Evolutionary conservation across 768 basidiomycete genomes (phyloP).

Genomic region (Fomitopsis pulvina): DNA sequence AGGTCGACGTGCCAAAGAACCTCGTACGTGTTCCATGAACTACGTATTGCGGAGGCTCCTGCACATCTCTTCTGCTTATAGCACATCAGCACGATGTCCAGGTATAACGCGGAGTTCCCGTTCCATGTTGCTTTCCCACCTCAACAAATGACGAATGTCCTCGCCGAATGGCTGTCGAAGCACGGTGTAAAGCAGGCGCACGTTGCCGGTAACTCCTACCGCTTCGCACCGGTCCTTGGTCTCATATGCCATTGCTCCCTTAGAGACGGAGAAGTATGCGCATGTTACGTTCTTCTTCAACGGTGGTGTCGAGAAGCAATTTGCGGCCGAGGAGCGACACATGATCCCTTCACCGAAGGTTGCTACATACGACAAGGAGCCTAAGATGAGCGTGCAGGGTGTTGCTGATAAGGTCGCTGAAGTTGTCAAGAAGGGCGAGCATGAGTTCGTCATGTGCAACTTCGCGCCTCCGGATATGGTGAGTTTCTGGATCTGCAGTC

Average conservation of each 20-base stretch:
- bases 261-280: constrained; percentile 96
- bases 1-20: constrained; percentile 72
- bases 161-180: constrained; percentile 85
- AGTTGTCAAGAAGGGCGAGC: constrained; percentile 57
- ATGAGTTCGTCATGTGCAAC: constrained; percentile 96
- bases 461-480: constrained; percentile 98
- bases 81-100: constrained; percentile 91
- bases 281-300: constrained; percentile 99
- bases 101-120: constrained; percentile 87
- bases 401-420: constrained; percentile 94
- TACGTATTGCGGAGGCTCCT: background rate
- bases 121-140: constrained; percentile 93
- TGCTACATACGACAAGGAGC: constrained; percentile 88
- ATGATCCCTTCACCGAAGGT: constrained; percentile 93
- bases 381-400: constrained; percentile 81
- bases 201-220: constrained; percentile 55
- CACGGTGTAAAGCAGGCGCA: constrained; percentile 82
- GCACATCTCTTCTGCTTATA: constrained; percentile 21
- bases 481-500: background rate
- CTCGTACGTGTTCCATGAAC: constrained; percentile 43
- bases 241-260: background rate
- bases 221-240: background rate
- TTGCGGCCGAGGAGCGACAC: constrained; percentile 70
- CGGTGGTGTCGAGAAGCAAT: constrained; percentile 92
- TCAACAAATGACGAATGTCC: constrained; percentile 87